phyloP scores from a whole-genome alignment of 2,329 filamentous ascomycete genomes.

The Helminthosporium solani region DNA sequence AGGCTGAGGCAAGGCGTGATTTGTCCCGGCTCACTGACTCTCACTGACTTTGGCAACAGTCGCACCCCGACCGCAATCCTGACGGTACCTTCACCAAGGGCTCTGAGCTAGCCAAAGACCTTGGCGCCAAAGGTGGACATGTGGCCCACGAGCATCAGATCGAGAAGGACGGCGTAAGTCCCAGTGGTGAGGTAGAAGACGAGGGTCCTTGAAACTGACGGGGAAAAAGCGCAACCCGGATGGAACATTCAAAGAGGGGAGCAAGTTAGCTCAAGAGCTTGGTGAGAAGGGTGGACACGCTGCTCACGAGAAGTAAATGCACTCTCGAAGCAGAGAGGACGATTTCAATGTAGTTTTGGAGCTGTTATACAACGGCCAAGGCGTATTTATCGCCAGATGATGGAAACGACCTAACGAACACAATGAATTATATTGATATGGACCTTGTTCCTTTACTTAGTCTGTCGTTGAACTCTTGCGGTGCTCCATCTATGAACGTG shows the following conservation, averaged over 20 bases:
- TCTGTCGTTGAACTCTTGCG: too few relatives aligned
- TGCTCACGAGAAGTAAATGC: conserved; percentile 10
- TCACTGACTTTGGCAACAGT: conserved; percentile 5
- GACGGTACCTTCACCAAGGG: conserved; percentile 45
- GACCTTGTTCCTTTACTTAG: too few relatives aligned
- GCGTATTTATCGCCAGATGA: background rate
- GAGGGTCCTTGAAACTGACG: background rate
- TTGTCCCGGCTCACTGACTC: background rate
- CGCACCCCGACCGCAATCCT: conserved; percentile 35
- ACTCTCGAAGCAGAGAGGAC: background rate
- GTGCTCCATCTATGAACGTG: too few relatives aligned
- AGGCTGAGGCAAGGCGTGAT: conserved; percentile 1
- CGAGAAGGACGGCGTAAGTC: conserved; percentile 26
- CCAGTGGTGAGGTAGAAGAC: background rate
- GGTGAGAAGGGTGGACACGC: conserved; percentile 26
- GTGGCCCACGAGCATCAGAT: conserved; percentile 29
- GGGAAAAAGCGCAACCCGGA: conserved; percentile 39
- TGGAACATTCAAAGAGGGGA: conserved; percentile 32
- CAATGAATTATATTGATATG: background rate
- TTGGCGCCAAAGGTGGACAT: conserved; percentile 41
- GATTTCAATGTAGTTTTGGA: too few relatives aligned
- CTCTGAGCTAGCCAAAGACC: conserved; percentile 40
- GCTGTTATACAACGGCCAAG: background rate
- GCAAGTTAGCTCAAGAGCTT: conserved; percentile 29
- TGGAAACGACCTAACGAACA: background rate